These are phyloP conservation scores for Colletotrichum musicola DNA, from an alignment of 2,329 filamentous ascomycete species.

Conservation along the genomic window DNA sequence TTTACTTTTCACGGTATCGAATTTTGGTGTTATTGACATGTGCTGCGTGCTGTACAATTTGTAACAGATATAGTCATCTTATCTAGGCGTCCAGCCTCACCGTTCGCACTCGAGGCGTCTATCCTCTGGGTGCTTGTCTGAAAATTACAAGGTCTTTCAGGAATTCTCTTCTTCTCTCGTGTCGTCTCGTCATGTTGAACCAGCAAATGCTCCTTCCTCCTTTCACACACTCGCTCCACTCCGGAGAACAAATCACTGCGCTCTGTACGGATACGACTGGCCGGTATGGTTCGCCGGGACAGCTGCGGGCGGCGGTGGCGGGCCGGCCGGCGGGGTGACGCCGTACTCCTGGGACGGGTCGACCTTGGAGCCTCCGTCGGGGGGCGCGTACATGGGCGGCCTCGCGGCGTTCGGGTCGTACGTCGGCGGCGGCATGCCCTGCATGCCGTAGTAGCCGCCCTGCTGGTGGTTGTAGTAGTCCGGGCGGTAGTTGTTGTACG, in stretches of 20 bases:
- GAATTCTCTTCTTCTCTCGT: background rate
- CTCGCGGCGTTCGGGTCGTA: conserved; percentile 67
- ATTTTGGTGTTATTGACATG: conserved; percentile 6
- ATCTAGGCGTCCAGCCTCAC: conserved; percentile 13
- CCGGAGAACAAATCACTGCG: conserved; percentile 23
- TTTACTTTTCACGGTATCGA: conserved; percentile 21
- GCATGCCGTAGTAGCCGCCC: conserved; percentile 59
- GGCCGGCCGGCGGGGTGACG: conserved; percentile 60
- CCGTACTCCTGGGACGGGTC: conserved; percentile 53
- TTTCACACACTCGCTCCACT: conserved; percentile 11
- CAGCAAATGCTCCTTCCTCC: conserved; percentile 22
- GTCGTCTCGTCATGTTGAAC: conserved; percentile 18
- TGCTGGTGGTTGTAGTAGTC: conserved; percentile 46
- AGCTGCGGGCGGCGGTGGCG: conserved; percentile 54
- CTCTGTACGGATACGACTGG: conserved; percentile 48
- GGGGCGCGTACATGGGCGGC: conserved; percentile 68
- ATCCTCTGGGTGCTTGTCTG: conserved; percentile 8
- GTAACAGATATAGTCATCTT: conserved; percentile 14
- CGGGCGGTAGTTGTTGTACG: conserved; percentile 56
- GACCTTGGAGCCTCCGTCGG: conserved; percentile 64
- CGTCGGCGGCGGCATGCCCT: conserved; percentile 66
- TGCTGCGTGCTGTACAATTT: conserved; percentile 21
- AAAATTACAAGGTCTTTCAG: conserved; percentile 13
- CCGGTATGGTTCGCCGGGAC: conserved; percentile 48
- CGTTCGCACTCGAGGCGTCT: conserved; percentile 8